Base-by-base conservation (phyloP, 2,329 filamentous ascomycete genomes). In the Colletotrichum sp. region DNA sequence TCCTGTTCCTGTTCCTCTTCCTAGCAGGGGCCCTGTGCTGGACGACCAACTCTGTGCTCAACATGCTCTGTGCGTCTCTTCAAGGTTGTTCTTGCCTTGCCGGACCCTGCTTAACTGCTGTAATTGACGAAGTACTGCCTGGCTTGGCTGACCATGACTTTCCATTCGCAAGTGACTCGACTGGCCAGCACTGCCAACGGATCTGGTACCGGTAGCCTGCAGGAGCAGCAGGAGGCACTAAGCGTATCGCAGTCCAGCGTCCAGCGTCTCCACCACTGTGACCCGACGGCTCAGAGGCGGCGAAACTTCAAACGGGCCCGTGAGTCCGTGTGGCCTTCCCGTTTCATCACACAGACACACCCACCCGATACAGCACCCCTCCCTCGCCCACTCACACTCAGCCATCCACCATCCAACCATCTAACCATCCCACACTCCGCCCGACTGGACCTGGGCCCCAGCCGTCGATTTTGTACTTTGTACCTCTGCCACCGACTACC, bases 291-390 rank as follows among this genome's bases (percentile, higher is more conserved):
- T 69, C 59, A 49, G 64, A 66, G 74, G 70, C 70, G 64, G 64
- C 64, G 74, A 76, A 76, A 76, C 74, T 73, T 64, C 74, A 74
- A 76, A 76, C 75, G 71, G 72, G 72, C 55, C 75, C 30, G 71
- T 66, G 59, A 76, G 75, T 75, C 66, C 52, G 75, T 76, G 71
- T 75, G 75, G 67, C 62, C 71, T 76, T 76, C n/a, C 72, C 75
- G 75, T 75, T 76, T 71, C 75, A 76, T 76, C 71, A 76, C 71
- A 76, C 75, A 76, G 65, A 75, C 71, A 66, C 39, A 72, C 68
- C 44, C 16, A 62, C 52, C 70, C 30, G 10, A 68, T 28, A 15
- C 36, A 63, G 18, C 18, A 60, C 55, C 59, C 34, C 68, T 26
- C 57, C 68, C 36, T 44, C 39, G 12, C 15, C 57, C 59, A 71